Conservation (phyloP, 1,284 basidiomycete genomes). For the Ceratobasidium theobromae region DNA sequence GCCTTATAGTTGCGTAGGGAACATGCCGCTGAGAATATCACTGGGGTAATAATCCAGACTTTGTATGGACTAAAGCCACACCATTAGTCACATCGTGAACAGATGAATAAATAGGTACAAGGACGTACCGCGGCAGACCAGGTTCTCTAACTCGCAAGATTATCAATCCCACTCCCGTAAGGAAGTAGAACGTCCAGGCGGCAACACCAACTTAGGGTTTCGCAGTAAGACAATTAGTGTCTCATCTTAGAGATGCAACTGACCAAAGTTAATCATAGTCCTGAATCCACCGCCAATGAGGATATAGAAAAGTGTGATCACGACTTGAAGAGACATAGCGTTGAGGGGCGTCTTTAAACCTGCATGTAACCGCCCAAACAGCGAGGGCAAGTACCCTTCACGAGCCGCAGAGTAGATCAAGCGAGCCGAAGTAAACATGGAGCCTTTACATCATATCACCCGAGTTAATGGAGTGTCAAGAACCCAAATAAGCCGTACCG, state of each 20-base stretch:
- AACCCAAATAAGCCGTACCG: conserved; percentile 50
- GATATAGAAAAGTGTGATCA: conserved; percentile 74
- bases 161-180: conserved; percentile 84
- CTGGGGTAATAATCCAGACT: conserved; percentile 87
- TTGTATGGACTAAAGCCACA: conserved; percentile 71
- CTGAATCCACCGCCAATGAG: conserved; percentile 85
- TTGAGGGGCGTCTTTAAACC: conserved; percentile 81
- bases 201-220: conserved; percentile 65
- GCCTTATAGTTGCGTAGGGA: conserved; percentile 34
- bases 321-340: conserved; percentile 76
- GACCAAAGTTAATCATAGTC: conserved; percentile 77
- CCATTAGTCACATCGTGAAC: neutral
- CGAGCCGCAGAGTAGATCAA: conserved; percentile 87
- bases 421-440: conserved; percentile 80
- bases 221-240: neutral
- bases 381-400: conserved; percentile 81
- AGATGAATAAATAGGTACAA: neutral
- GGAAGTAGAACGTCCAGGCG: conserved; percentile 88
- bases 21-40: conserved; percentile 85
- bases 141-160: conserved; percentile 91
- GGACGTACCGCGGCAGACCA: conserved; percentile 68
- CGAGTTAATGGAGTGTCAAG: neutral
- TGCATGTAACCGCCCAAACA: conserved; percentile 76
- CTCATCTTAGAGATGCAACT: neutral
- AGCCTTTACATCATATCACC: conserved; percentile 49